Percentiles rank a stretch among this genome's conserved stretches.
These are phyloP conservation scores for Urtica urens DNA, from an alignment of 306 rosid species.

Conservation along the genomic window DNA sequence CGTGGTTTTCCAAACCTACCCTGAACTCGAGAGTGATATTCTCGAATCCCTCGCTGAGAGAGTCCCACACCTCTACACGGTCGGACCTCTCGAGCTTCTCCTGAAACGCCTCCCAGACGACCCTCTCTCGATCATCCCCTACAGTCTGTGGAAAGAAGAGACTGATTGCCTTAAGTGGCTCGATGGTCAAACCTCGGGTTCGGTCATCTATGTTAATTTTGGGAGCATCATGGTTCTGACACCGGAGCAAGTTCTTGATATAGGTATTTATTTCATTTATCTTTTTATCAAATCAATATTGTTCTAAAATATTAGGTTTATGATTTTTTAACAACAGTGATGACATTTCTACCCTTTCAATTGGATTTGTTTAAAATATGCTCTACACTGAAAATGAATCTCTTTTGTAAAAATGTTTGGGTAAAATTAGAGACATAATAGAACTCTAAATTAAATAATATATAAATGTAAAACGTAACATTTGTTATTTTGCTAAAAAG, in stretches of 20 bases:
- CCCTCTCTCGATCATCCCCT: neutral
- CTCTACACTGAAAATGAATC: too few species aligned
- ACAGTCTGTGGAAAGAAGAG: conserved; percentile 18
- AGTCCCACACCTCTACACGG: conserved; percentile 4
- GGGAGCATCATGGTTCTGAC: conserved; percentile 2
- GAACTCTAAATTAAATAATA: too few species aligned
- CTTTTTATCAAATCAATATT: too few species aligned
- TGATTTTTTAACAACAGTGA: too few species aligned
- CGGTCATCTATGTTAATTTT: conserved; percentile 7
- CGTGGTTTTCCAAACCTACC: conserved; percentile 1
- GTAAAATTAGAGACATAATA: too few species aligned
- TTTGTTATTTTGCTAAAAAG: too few species aligned
- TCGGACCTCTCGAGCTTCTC: conserved; percentile 15
- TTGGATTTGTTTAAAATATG: too few species aligned
- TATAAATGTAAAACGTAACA: too few species aligned
- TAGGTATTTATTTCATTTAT: too few species aligned
- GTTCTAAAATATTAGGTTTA: too few species aligned
- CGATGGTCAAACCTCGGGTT: neutral
- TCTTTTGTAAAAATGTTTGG: too few species aligned
- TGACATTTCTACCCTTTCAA: too few species aligned
- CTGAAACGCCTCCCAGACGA: neutral
- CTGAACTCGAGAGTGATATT: neutral
- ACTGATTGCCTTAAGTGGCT: conserved; percentile 13
- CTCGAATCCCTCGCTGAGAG: neutral
- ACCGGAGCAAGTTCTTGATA: neutral